phyloP scores from a whole-genome alignment of 225 moss, liverwort and hornwort genomes.

The Bryum argenteum region DNA sequence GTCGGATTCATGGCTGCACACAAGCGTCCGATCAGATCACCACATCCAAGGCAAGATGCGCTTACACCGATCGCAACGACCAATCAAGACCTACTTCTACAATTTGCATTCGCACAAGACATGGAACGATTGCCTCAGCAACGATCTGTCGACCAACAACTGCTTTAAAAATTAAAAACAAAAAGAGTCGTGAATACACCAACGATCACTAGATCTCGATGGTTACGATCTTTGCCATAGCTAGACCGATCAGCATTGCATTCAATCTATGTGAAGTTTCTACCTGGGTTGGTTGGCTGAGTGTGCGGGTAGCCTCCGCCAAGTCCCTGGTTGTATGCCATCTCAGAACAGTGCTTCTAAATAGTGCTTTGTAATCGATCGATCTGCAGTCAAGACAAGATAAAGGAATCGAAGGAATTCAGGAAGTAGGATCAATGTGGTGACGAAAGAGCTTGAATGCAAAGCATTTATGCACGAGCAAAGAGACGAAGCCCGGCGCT shows the following conservation, averaged over 20 bases:
- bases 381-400: not conserved
- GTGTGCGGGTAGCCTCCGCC: slow-evolving; percentile 29
- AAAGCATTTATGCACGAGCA: slow-evolving; percentile 17
- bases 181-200: no score
- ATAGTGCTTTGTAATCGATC: not conserved
- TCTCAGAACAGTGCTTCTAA: not conserved
- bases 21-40: not conserved
- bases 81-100: no score
- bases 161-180: no score
- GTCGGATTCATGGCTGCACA: slow-evolving; percentile 14
- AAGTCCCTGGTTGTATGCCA: slow-evolving; percentile 43
- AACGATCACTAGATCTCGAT: not conserved
- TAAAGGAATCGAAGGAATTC: not conserved
- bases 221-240: no score
- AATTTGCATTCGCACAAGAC: no score
- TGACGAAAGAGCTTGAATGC: not conserved
- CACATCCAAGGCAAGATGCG: not conserved
- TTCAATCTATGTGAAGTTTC: not conserved
- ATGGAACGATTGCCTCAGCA: not conserved
- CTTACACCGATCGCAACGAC: not conserved
- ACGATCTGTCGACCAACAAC: no score
- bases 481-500: not conserved
- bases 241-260: not conserved
- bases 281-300: slow-evolving; percentile 28
- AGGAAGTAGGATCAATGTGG: not conserved